Percentiles rank a stretch among this genome's conserved stretches.
Evolutionary conservation across 2,329 filamentous ascomycete genomes (phyloP).

Genomic region (Hypoxylon rubiginosum): DNA sequence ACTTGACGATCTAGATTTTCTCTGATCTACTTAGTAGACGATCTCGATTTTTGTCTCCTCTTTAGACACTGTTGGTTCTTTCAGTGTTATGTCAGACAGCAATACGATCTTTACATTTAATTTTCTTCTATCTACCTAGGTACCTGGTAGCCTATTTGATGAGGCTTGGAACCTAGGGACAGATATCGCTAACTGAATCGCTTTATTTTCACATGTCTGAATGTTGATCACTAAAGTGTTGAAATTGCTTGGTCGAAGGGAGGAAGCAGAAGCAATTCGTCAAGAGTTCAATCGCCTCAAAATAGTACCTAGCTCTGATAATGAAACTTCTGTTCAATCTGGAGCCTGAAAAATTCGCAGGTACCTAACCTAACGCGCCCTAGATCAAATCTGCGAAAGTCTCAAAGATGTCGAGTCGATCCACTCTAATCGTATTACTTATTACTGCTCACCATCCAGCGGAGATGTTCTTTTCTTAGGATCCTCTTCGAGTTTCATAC

Average conservation of each 20-base stretch:
- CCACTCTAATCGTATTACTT: background rate
- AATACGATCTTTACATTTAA: background rate
- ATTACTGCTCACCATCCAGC: too few species aligned
- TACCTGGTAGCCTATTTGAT: background rate
- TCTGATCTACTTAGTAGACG: background rate
- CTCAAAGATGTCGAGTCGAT: background rate
- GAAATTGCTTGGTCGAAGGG: background rate
- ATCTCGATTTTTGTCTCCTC: background rate
- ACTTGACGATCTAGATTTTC: background rate
- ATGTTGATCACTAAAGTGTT: background rate
- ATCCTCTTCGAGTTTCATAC: background rate
- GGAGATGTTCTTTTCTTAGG: background rate
- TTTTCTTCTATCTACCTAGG: too few species aligned
- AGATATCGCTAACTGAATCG: background rate
- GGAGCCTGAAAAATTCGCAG: background rate
- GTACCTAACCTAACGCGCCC: background rate
- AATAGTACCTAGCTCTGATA: too few species aligned
- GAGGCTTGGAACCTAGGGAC: background rate
- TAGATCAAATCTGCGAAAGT: background rate
- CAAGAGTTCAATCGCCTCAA: background rate
- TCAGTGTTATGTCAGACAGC: background rate
- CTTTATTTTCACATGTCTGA: background rate
- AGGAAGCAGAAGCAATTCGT: background rate
- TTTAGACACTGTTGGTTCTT: background rate
- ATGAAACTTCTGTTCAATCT: background rate